Percentiles rank a stretch among this genome's conserved stretches.
Evolutionary conservation across 2,329 filamentous ascomycete genomes (phyloP).

Genomic region (Paramyrothecium roridum): DNA sequence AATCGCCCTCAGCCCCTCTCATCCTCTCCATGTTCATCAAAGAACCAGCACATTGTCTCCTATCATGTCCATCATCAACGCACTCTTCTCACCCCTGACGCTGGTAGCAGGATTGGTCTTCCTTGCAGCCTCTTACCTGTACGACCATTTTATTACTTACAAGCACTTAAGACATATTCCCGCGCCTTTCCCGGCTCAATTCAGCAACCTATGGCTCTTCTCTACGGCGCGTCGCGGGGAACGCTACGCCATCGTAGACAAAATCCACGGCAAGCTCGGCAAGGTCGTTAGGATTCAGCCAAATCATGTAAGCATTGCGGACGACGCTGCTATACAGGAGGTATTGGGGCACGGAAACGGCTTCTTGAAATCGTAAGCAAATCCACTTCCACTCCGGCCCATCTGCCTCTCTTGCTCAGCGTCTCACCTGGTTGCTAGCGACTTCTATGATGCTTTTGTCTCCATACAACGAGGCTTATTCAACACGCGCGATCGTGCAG

Average conservation of each 20-base stretch:
- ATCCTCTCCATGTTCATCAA: too few relatives aligned
- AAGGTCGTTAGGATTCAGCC: conserved; percentile 82
- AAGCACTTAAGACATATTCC: conserved; percentile 51
- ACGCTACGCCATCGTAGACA: conserved; percentile 63
- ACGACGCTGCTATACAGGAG: conserved; percentile 70
- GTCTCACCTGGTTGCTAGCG: conserved; percentile 38
- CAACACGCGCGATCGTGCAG: conserved; percentile 78
- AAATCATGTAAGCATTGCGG: conserved; percentile 78
- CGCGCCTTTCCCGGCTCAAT: conserved; percentile 59
- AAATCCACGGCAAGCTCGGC: conserved; percentile 71
- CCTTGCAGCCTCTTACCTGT: conserved; percentile 52
- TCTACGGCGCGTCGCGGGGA: conserved; percentile 61
- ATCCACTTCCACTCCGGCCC: rapidly evolving
- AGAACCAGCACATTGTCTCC: not conserved
- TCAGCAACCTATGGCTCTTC: conserved; percentile 80
- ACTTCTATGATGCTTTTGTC: conserved; percentile 91
- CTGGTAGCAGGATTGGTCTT: conserved; percentile 42
- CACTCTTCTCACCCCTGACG: conserved; percentile 41
- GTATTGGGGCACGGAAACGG: conserved; percentile 82
- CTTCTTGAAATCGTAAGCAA: conserved; percentile 63
- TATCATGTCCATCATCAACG: conserved; percentile 24
- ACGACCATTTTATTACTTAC: conserved; percentile 58
- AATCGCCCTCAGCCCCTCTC: too few relatives aligned
- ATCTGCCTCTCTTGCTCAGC: not conserved
- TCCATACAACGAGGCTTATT: conserved; percentile 83